Conservation (phyloP, 2,329 filamentous ascomycete species). For the Clarireedia hainanense region DNA sequence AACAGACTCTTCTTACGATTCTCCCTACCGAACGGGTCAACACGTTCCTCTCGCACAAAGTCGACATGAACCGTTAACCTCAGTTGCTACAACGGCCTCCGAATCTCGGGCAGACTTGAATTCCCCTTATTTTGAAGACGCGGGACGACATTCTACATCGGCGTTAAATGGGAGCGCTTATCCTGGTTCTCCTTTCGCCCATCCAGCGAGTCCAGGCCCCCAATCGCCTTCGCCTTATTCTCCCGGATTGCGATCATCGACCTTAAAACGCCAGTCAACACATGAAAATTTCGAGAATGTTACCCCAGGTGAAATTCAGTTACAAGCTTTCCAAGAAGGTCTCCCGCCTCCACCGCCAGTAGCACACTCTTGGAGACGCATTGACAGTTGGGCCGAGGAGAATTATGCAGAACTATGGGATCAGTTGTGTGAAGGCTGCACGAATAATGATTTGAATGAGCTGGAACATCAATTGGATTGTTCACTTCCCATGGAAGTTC, state of each 20-base stretch:
- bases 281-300: slow-evolving; percentile 62
- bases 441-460: slow-evolving; percentile 91
- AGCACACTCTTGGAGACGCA: slow-evolving; percentile 84
- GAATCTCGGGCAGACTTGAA: slow-evolving; percentile 83
- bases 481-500: slow-evolving; percentile 84
- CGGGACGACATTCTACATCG: slow-evolving; percentile 44
- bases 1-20: slow-evolving; percentile 84
- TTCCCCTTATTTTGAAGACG: slow-evolving; percentile 70
- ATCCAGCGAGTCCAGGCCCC: slow-evolving; percentile 47
- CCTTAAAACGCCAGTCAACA: slow-evolving; percentile 54
- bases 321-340: slow-evolving; percentile 93
- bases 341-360: slow-evolving; percentile 84
- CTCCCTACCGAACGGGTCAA: slow-evolving; percentile 81
- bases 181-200: slow-evolving; percentile 31
- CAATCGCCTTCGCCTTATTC: slow-evolving; percentile 74
- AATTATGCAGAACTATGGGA: slow-evolving; percentile 93
- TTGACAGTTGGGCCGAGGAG: slow-evolving; percentile 88
- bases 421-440: slow-evolving; percentile 86
- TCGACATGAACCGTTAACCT: slow-evolving; percentile 74
- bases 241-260: slow-evolving; percentile 78
- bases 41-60: slow-evolving; percentile 83
- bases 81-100: slow-evolving; percentile 74
- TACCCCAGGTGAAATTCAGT: slow-evolving; percentile 76
- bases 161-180: slow-evolving; percentile 50
- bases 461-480: slow-evolving; percentile 93